phyloP scores from a whole-genome alignment of 140 eudicot genomes.

The Senecio squalidus region DNA sequence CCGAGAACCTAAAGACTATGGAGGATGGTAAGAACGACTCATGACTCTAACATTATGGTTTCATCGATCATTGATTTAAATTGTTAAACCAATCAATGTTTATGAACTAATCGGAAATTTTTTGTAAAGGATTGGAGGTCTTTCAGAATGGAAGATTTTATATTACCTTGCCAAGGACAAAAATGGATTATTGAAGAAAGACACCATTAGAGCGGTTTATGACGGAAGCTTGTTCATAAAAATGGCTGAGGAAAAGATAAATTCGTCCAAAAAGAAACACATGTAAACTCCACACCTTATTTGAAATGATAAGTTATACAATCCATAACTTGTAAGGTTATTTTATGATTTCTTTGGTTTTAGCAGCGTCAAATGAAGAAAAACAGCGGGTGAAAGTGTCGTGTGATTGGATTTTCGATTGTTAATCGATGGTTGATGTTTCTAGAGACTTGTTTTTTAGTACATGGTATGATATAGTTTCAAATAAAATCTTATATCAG shows the following conservation, averaged over 20 bases:
- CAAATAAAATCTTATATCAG: too few relatives aligned
- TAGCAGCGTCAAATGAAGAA: background rate
- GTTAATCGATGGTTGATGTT: background rate
- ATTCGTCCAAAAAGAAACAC: slow-evolving; percentile 28
- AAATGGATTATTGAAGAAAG: slow-evolving; percentile 49
- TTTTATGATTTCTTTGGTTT: background rate
- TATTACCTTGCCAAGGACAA: slow-evolving; percentile 54
- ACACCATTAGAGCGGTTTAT: slow-evolving; percentile 48
- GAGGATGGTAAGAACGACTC: slow-evolving; percentile 49
- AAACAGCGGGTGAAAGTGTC: background rate
- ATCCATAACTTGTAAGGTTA: background rate
- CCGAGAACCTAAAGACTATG: slow-evolving; percentile 58
- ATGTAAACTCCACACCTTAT: background rate
- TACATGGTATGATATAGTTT: background rate
- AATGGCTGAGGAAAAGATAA: slow-evolving; percentile 34
- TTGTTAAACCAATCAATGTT: background rate
- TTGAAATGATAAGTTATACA: background rate
- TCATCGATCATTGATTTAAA: background rate
- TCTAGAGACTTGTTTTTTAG: background rate
- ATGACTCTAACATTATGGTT: background rate
- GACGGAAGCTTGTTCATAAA: slow-evolving; percentile 63
- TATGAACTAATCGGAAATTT: background rate
- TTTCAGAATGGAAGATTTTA: slow-evolving; percentile 56
- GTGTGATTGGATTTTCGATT: background rate
- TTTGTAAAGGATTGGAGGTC: slow-evolving; percentile 49